Evolutionary conservation across 345 rosid genomes (phyloP).

Genomic region (Dovyalis caffra): DNA sequence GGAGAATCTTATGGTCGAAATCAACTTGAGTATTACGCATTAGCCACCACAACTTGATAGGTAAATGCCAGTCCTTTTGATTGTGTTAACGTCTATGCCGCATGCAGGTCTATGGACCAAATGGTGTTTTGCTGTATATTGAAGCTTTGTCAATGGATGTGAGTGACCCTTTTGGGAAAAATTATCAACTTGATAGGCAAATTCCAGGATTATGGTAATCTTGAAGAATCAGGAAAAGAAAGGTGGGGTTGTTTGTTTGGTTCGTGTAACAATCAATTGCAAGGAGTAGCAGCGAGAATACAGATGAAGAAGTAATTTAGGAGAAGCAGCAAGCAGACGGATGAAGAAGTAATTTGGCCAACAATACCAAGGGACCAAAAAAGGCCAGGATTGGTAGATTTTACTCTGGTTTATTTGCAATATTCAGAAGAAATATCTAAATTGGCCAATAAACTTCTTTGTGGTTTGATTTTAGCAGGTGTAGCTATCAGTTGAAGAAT

Average conservation of each 20-base stretch:
- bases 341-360: no score
- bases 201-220: background rate
- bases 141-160: background rate
- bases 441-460: background rate
- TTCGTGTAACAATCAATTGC: background rate
- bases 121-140: background rate
- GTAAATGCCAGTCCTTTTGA: background rate
- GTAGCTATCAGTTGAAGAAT: background rate
- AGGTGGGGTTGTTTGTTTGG: no score
- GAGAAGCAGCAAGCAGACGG: no score
- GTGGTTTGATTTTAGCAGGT: background rate
- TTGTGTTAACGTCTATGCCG: background rate
- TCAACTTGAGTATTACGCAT: background rate
- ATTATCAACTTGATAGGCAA: background rate
- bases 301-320: background rate
- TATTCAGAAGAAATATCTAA: background rate
- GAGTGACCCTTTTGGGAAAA: background rate
- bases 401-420: background rate
- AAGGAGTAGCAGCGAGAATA: background rate
- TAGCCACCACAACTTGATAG: constrained; percentile 10
- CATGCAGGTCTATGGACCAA: background rate
- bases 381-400: background rate
- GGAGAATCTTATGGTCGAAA: constrained; percentile 27
- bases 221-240: background rate
- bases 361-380: background rate